A percentile compares a stretch with the other conserved stretches of the same genome.
phyloP scores from a whole-genome alignment of 768 basidiomycete species.

The Tephrocybe rancida region DNA sequence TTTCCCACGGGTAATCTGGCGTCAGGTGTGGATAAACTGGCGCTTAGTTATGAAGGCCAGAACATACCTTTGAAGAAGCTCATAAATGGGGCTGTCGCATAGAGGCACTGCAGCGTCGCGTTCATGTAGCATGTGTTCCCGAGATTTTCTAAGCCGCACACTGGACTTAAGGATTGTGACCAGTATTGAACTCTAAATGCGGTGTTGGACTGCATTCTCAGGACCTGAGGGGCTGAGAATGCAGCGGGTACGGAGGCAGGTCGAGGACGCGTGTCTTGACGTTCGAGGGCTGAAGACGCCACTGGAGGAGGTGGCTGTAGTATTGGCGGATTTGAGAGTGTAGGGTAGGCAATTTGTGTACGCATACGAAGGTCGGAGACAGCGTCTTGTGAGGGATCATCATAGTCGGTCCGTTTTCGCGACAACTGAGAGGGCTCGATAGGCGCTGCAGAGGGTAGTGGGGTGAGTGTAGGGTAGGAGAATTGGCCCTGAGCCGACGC shows the following conservation, averaged over 20 bases:
- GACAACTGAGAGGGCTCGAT: conserved; percentile 74
- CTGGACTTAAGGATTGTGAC: conserved; percentile 77
- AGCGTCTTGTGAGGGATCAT: conserved; percentile 77
- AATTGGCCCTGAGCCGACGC: conserved; percentile 19
- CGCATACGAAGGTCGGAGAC: conserved; percentile 48
- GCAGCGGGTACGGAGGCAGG: conserved; percentile 38
- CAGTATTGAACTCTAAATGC: conserved; percentile 86
- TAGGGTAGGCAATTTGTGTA: conserved; percentile 79
- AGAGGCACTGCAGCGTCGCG: conserved; percentile 94
- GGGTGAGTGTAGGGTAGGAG: conserved; percentile 54
- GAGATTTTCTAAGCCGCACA: conserved; percentile 89
- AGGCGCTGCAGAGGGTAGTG: conserved; percentile 47
- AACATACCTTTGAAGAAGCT: conserved; percentile 85
- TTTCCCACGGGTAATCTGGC: conserved; percentile 79
- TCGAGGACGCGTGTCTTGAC: conserved; percentile 76
- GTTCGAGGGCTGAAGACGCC: conserved; percentile 67
- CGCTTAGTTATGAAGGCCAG: not conserved
- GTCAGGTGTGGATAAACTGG: conserved; percentile 8
- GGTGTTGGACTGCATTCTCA: conserved; percentile 56
- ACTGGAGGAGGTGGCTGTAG: conserved; percentile 81
- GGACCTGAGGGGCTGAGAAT: conserved; percentile 51
- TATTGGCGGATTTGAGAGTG: conserved; percentile 60
- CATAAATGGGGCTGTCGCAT: conserved; percentile 91
- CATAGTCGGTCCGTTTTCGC: conserved; percentile 75
- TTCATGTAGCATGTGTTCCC: conserved; percentile 99